Evolutionary conservation across 768 basidiomycete species (phyloP), one percentile per base, ranked within the genome.

Genomic region (Ephemerocybe angulata): DNA sequence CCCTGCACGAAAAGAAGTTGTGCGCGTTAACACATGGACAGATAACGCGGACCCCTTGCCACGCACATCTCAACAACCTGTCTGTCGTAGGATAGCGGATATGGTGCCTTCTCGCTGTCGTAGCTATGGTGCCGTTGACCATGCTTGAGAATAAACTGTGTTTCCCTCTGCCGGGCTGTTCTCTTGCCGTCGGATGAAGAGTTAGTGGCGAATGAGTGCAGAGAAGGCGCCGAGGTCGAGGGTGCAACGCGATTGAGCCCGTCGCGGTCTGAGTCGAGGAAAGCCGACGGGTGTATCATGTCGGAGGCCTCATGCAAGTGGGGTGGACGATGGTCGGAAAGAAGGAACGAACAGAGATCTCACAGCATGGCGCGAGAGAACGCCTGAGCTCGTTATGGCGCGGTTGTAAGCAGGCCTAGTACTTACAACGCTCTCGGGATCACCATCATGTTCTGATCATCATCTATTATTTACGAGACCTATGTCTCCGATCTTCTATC

Each of bases 21-120:
- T 24, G 27, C 10, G 27, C 21, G 10, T 49, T 10, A 31, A 30
- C n/a, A 13, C n/a, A 21, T 46, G 24, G n/a, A 19, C 27, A 4
- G 31, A 42, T 21, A 28, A 41, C 59, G 41, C n/a, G 57, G 46
- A 17, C 75, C 84, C 65, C 33, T 35, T 8, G 33, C 33, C 38
- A 41, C 38, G n/a, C 67, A 90, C 88, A 87, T 70, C 62, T 89
- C 87, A 38, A 90, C 70, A 52, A 88, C 72, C 40, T 83, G 71
- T 49, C 76, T 77, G 65, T 88, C 84, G 65, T 89, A 90, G 24
- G 82, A 85, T 33, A 87, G 64, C 1, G 89, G 89, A 72, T 91
- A 91, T 2, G 88, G 89, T 2, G 86, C 89, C 71, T 90, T 89
- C 65, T 88, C 86, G 35, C 76, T 77, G 58, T 85, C 84, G 63